phyloP scores from a whole-genome alignment of 441 rosid genomes.

The Eutrema salsugineum region DNA sequence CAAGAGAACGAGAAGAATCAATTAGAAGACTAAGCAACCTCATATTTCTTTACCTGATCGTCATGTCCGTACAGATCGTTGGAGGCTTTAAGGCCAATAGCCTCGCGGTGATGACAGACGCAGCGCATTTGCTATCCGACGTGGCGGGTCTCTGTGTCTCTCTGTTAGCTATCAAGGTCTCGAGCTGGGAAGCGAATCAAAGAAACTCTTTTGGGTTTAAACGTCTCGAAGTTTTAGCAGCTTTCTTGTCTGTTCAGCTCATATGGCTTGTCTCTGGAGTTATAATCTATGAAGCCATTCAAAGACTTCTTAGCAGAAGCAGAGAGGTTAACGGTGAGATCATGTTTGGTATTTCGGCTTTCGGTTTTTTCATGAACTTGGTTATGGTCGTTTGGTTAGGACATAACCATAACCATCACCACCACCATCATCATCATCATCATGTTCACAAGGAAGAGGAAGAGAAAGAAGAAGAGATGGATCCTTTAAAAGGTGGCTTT shows the following conservation, averaged over 20 bases:
- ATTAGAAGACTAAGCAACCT: conserved; percentile 48
- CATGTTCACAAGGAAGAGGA: conserved; percentile 14
- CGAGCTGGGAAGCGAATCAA: conserved; percentile 59
- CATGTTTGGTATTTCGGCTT: conserved; percentile 65
- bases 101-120: conserved; percentile 70
- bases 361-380: conserved; percentile 57
- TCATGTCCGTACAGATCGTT: conserved; percentile 53
- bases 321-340: conserved; percentile 49
- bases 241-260: conserved; percentile 71
- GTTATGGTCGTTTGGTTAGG: conserved; percentile 64
- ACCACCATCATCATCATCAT: conserved; percentile 27
- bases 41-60: conserved; percentile 42
- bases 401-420: conserved; percentile 32
- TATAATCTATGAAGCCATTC: conserved; percentile 55
- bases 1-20: conserved; percentile 45
- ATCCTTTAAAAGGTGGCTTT: conserved; percentile 27
- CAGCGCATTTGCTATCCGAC: conserved; percentile 70
- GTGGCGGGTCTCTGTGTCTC: conserved; percentile 58
- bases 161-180: conserved; percentile 57
- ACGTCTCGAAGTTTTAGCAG: conserved; percentile 74
- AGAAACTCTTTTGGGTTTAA: conserved; percentile 62
- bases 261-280: conserved; percentile 72
- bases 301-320: conserved; percentile 45
- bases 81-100: conserved; percentile 81
- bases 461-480: conserved; percentile 34